A percentile compares a stretch with the other conserved stretches of the same genome.
These are phyloP conservation scores for Pyrenophora seminiperda DNA, from an alignment of 2,329 filamentous ascomycete genomes.

Conservation along the genomic window DNA sequence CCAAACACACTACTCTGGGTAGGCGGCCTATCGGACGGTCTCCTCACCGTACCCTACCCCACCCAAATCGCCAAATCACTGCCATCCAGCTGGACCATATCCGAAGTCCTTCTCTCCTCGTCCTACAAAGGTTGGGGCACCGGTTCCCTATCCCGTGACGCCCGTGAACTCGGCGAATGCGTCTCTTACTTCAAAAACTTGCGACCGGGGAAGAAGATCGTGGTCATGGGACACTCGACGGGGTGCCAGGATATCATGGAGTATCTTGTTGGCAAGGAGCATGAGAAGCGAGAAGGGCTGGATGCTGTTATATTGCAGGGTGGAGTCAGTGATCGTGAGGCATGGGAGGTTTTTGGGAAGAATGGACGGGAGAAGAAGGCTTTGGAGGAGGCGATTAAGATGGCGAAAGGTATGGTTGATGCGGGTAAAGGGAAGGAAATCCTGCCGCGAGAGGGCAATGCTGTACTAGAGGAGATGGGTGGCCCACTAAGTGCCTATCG, in stretches of 20 bases:
- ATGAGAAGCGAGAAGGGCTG: conserved; percentile 56
- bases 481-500: conserved; percentile 61
- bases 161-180: conserved; percentile 58
- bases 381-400: conserved; percentile 42
- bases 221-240: conserved; percentile 72
- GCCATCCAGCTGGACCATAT: conserved; percentile 58
- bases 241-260: conserved; percentile 71
- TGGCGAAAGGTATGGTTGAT: conserved; percentile 61
- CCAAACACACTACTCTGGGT: conserved; percentile 70
- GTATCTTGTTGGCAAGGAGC: conserved; percentile 56
- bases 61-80: conserved; percentile 56
- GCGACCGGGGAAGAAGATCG: conserved; percentile 58
- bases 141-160: conserved; percentile 59
- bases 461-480: conserved; percentile 34
- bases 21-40: conserved; percentile 72
- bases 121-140: conserved; percentile 62
- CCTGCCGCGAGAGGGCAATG: conserved; percentile 52
- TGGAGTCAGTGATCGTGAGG: conserved; percentile 77
- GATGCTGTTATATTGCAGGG: conserved; percentile 82
- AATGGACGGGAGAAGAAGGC: conserved; percentile 24
- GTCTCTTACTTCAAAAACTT: conserved; percentile 56
- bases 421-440: conserved; percentile 61
- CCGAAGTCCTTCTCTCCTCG: conserved; percentile 58
- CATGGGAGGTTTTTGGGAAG: conserved; percentile 46
- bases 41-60: conserved; percentile 67